phyloP scores from a whole-genome alignment of 441 rosid species.

The Pelargonium myrrhifolium region DNA sequence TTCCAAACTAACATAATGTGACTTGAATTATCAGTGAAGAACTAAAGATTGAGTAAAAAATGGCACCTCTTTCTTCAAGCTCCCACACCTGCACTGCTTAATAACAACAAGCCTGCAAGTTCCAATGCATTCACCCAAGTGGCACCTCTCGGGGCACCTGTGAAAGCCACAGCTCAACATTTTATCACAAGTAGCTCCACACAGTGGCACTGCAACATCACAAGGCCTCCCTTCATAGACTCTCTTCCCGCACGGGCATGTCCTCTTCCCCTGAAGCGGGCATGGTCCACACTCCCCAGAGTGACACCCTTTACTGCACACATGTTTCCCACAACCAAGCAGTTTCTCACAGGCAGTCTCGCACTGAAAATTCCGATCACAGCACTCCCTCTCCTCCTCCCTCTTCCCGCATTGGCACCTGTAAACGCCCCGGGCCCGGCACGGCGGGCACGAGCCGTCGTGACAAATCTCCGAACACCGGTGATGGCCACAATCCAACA shows the following conservation, averaged over 20 bases:
- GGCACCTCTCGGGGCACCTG: constrained; percentile 82
- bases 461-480: constrained; percentile 61
- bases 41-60: neutral
- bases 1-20: neutral
- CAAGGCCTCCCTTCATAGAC: constrained; percentile 69
- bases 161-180: constrained; percentile 62
- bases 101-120: constrained; percentile 69
- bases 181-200: constrained; percentile 84
- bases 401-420: constrained; percentile 52
- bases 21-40: neutral
- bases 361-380: constrained; percentile 59
- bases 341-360: constrained; percentile 51
- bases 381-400: constrained; percentile 62
- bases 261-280: constrained; percentile 72
- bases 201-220: constrained; percentile 57
- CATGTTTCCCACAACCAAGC: constrained; percentile 67
- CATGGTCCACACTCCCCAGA: constrained; percentile 66
- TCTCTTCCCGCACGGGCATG: constrained; percentile 82
- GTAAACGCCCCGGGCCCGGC: constrained; percentile 48
- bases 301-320: constrained; percentile 74
- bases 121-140: constrained; percentile 66
- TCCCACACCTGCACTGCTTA: constrained; percentile 70
- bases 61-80: constrained; percentile 73
- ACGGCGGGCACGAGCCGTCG: constrained; percentile 64
- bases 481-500: constrained; percentile 53